Evolutionary conservation across 2,329 filamentous ascomycete species (phyloP).

Genomic region (Domatiomyces globalis): DNA sequence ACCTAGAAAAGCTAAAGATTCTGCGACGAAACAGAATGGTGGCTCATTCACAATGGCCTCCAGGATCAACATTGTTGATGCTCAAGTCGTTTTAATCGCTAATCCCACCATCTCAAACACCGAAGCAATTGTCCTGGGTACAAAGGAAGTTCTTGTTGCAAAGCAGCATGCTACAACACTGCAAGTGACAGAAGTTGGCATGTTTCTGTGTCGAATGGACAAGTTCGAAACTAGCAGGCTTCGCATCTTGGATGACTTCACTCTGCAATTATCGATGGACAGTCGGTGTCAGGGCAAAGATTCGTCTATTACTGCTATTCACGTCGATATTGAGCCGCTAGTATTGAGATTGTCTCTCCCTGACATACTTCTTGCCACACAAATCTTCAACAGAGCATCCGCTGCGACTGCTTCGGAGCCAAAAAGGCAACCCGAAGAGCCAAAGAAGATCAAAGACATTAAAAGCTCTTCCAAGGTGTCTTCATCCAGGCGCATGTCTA

Average conservation of each 20-base stretch:
- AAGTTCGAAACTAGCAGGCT: conserved; percentile 81
- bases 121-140: conserved; percentile 88
- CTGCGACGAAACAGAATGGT: conserved; percentile 11
- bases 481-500: conserved; percentile 36
- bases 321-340: conserved; percentile 77
- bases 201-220: conserved; percentile 99
- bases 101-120: conserved; percentile 82
- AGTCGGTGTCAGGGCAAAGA: conserved; percentile 46
- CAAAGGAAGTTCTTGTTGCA: conserved; percentile 82
- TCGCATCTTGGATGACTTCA: conserved; percentile 93
- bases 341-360: conserved; percentile 80
- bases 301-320: conserved; percentile 58
- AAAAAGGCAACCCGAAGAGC: conserved; percentile 36
- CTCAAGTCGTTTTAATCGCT: conserved; percentile 89
- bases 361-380: conserved; percentile 85
- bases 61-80: conserved; percentile 85
- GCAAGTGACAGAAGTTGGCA: conserved; percentile 85
- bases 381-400: conserved; percentile 71
- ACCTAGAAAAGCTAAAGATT: conserved; percentile 23
- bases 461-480: conserved; percentile 23
- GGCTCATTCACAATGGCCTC: conserved; percentile 62
- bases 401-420: conserved; percentile 53
- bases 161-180: conserved; percentile 89
- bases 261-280: conserved; percentile 77
- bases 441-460: conserved; percentile 35